Percentiles rank a stretch among this genome's conserved stretches.
These are phyloP conservation scores for Serendipita indica DNA, from an alignment of 768 basidiomycete genomes.

Conservation along the genomic window DNA sequence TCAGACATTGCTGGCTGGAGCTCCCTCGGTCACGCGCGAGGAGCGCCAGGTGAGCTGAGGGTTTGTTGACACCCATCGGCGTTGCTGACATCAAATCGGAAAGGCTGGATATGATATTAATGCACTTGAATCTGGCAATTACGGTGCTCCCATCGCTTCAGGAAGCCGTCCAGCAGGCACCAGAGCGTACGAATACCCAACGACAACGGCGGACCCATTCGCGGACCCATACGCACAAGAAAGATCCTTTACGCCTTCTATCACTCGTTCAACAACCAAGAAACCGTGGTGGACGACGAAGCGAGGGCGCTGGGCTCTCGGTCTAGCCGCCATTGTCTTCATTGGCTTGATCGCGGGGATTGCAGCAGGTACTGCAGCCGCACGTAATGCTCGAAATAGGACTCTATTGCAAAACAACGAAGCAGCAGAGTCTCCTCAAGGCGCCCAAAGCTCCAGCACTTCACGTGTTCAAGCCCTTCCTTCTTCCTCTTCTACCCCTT, in stretches of 20 bases:
- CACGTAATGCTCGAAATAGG: background rate
- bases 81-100: background rate
- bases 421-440: background rate
- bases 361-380: background rate
- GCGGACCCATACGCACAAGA: background rate
- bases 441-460: background rate
- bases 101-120: conserved; percentile 8
- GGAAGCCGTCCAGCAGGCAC: background rate
- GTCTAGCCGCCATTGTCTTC: background rate
- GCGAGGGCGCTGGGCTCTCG: background rate
- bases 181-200: background rate
- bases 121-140: background rate
- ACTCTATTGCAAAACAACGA: background rate
- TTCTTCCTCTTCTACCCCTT: background rate
- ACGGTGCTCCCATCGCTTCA: background rate
- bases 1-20: background rate
- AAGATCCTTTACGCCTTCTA: background rate
- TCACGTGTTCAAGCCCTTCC: background rate
- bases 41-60: background rate
- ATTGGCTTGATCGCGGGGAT: conserved; percentile 4
- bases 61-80: background rate
- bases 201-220: background rate
- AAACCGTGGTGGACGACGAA: conserved; percentile 3
- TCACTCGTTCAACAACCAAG: background rate
- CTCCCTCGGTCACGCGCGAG: background rate